A percentile compares a stretch with the other conserved stretches of the same genome.
Conservation (phyloP, 257 asterid species). For the Rubia yunnanensis region DNA sequence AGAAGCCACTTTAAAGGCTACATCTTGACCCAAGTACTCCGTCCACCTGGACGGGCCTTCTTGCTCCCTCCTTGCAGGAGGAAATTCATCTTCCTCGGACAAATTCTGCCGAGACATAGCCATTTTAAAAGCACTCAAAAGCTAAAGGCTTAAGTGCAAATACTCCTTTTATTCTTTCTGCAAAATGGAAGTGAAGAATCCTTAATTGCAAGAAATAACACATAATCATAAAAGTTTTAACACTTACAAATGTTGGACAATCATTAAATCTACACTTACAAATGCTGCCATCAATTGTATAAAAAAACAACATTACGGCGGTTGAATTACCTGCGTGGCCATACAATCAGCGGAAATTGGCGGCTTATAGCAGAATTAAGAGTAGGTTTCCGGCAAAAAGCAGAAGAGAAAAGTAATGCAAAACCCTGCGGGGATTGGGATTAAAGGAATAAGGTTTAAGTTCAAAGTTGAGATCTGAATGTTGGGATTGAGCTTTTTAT, state of each 20-base stretch:
- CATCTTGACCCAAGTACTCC: conserved; percentile 81
- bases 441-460: neutral
- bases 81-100: conserved; percentile 55
- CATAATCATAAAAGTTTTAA: neutral
- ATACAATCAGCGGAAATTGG: neutral
- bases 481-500: neutral
- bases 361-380: conserved; percentile 1
- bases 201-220: neutral
- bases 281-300: neutral
- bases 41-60: conserved; percentile 94
- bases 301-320: neutral
- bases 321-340: neutral
- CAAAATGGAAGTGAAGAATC: conserved; percentile 3
- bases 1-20: conserved; percentile 29
- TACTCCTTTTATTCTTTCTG: conserved; percentile 26
- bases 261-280: neutral
- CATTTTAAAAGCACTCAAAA: conserved; percentile 39
- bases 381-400: neutral
- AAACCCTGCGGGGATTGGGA: neutral
- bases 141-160: conserved; percentile 17
- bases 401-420: neutral
- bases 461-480: conserved; percentile 14
- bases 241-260: neutral
- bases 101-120: conserved; percentile 60
- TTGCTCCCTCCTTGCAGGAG: conserved; percentile 69